Conservation (phyloP, 2,329 filamentous ascomycete genomes). For the Fusarium clavum region DNA sequence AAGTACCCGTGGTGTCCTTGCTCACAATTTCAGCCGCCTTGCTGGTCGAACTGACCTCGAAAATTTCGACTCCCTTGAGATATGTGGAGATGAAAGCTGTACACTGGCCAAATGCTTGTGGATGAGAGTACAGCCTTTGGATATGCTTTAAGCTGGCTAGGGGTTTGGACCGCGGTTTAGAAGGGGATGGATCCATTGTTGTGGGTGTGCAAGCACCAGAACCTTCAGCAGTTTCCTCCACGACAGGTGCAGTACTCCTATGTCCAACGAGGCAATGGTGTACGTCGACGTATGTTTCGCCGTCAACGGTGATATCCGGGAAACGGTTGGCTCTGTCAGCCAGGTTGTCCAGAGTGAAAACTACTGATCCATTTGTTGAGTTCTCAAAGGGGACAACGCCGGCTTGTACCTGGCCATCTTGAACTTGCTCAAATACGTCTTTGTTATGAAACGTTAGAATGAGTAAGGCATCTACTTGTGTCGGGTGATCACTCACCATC, state of each 20-base stretch:
- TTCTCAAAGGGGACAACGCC: slow-evolving; percentile 97
- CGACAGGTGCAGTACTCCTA: slow-evolving; percentile 43
- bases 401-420: slow-evolving; percentile 70
- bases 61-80: slow-evolving; percentile 79
- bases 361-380: slow-evolving; percentile 91
- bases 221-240: slow-evolving; percentile 48
- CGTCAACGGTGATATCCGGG: slow-evolving; percentile 78
- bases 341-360: slow-evolving; percentile 89
- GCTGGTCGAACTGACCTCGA: slow-evolving; percentile 88
- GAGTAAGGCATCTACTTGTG: background rate
- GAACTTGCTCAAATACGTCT: slow-evolving; percentile 86
- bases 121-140: slow-evolving; percentile 87
- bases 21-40: slow-evolving; percentile 82
- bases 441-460: slow-evolving; percentile 23
- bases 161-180: slow-evolving; percentile 61
- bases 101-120: slow-evolving; percentile 96
- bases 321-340: slow-evolving; percentile 76
- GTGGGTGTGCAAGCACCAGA: slow-evolving; percentile 65
- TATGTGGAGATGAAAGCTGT: slow-evolving; percentile 76
- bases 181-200: slow-evolving; percentile 56
- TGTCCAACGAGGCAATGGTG: slow-evolving; percentile 85
- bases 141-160: slow-evolving; percentile 69
- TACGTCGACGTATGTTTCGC: slow-evolving; percentile 87
- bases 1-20: slow-evolving; percentile 67
- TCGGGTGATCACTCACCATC: slow-evolving; percentile 52